Percentiles rank a stretch among this genome's conserved stretches.
Conservation (phyloP, 768 basidiomycete genomes). For the Fistulinella prunicolor region DNA sequence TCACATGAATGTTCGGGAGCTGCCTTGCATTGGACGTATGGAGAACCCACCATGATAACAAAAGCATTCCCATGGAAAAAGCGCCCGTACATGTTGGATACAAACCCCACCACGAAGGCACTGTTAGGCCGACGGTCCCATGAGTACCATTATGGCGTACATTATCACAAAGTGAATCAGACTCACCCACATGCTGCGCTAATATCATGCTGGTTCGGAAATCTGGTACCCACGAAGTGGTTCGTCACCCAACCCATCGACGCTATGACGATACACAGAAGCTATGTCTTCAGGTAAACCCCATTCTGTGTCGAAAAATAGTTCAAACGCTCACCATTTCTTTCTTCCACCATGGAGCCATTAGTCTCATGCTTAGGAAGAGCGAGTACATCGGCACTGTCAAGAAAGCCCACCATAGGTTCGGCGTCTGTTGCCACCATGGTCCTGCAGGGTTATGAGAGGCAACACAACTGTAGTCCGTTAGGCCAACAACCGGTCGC, state of each 20-base stretch:
- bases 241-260: slow-evolving; percentile 78
- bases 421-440: slow-evolving; percentile 76
- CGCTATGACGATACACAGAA: slow-evolving; percentile 56
- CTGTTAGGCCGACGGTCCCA: slow-evolving; percentile 27
- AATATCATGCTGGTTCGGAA: slow-evolving; percentile 70
- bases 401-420: slow-evolving; percentile 73
- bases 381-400: slow-evolving; percentile 43
- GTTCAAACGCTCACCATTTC: slow-evolving; percentile 44
- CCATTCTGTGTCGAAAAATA: not conserved
- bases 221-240: slow-evolving; percentile 56
- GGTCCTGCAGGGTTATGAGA: slow-evolving; percentile 56
- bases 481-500: slow-evolving; percentile 42
- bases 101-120: slow-evolving; percentile 76
- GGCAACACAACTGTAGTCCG: slow-evolving; percentile 57
- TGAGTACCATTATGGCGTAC: not conserved
- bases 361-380: slow-evolving; percentile 63
- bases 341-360: slow-evolving; percentile 49
- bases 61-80: slow-evolving; percentile 74
- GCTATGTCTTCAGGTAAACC: slow-evolving; percentile 20
- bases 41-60: slow-evolving; percentile 65
- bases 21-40: not conserved
- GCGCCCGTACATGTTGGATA: slow-evolving; percentile 75
- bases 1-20: not conserved
- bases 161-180: not conserved
- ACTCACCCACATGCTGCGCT: slow-evolving; percentile 47